Base-by-base conservation (phyloP, 768 basidiomycete genomes). In the Russula compacta region DNA sequence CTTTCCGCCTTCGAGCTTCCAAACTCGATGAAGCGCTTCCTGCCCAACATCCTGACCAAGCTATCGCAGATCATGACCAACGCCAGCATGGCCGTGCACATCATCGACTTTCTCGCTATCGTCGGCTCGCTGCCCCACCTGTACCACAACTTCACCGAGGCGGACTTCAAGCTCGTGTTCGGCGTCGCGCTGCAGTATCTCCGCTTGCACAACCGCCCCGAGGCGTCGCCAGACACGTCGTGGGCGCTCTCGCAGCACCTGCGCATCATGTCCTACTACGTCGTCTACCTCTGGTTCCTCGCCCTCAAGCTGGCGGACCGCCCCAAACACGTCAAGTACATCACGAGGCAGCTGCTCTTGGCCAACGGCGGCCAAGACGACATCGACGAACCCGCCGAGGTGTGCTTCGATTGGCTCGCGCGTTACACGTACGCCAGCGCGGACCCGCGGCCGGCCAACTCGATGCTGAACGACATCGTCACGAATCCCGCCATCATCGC, bases 351-450 rank as follows among this genome's bases (percentile, higher is more conserved):
- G 66, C 80, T 99, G 1, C 77, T 95, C 9, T 77, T 93, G 29
- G 93, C 92, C 14, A 93, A 93, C 73, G 87, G 89, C 61, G 85
- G 82, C 14, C 82, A 81, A 56, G 74, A 76, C 2, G 79, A 82
- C 43, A 76, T 95, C 6, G 97, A 98, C 71, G 92, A 90, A 61
- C 86, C 87, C 32, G 91, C 94, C 0, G 92, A 98, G 70, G 95
- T 98, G 39, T 95, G 92, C 73, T 95, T 98, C 69, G 97, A 99
- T 71, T 98, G 95, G 93, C 79, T 99, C 17, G 88, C 92, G 10
- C 81, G 97, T 17, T 97, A 97, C 70, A 88, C 95, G 0, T 98
- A 95, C 68, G 92, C 87, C 14, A 93, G 88, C 68, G 92, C 93
- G 15, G 94, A 97, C 69, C 95, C 95, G 1, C 83, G 89, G 15